Base-by-base conservation (phyloP, 331 rosid species). In the Erythrophleum ivorense region DNA sequence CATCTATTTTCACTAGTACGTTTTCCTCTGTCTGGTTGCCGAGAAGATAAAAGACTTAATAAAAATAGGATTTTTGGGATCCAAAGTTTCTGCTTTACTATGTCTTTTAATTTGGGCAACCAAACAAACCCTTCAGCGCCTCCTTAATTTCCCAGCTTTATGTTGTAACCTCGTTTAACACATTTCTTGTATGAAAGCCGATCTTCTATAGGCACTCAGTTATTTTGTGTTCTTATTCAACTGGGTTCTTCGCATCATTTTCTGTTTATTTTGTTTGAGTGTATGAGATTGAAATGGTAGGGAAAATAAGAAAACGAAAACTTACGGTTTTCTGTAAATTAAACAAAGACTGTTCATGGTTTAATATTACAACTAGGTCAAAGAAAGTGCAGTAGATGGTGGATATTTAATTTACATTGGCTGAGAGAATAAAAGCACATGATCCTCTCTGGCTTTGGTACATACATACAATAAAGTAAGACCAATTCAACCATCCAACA, bases 391-490 rank as follows among this genome's bases (percentile, higher is more conserved):
- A 33, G 1, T 65, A 68, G 12, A 29, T 78, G 71, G 48, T 53
- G 72, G 49, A 34, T 55, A 18, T 33, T 71, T 77, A 60, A 15
- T 24, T 54, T 66, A 66, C 59, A 7, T 43, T 43, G 9, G 33
- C 63, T 54, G 9, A 11, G 76, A 57, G 85, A 82, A 82, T 46
- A 55, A n/a, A 81, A 55, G 41, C 77, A 54, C 63, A 58, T 76
- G 65, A 82, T 57, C 77, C 64, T 11, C 60, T 75, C 34, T 45
- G 60, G 19, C 60, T 73, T 36, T 50, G 5, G 21, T 6, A 12
- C n/a, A 59, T 24, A 16, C 8, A 71, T 9, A 18, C 38, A 52
- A 45, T 41, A 49, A n/a, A 70, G 19, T 11, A 2, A 33, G 6
- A 29, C 9, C 62, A 29, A 48, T 49, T 10, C n/a, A 68, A 68